Evolutionary conservation across 78 protist species (phyloP).

Genomic region (Dictyostelium brefeldianum): DNA sequence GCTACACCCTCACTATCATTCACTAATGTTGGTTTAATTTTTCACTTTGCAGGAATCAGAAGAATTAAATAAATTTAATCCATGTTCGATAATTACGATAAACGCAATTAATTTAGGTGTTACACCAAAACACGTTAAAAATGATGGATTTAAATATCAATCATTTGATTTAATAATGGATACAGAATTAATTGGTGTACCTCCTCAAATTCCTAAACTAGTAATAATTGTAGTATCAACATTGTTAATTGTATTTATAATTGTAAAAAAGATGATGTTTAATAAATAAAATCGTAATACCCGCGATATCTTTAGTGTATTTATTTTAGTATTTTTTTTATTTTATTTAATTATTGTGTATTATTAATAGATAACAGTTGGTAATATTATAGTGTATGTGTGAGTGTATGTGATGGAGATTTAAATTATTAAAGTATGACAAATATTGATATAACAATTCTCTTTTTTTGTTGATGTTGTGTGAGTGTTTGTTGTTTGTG

Average conservation of each 20-base stretch:
- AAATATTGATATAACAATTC: background rate
- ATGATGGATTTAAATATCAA: conserved; percentile 1
- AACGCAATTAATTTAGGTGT: conserved; percentile 50
- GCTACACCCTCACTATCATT: too few relatives aligned
- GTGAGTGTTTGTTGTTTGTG: background rate
- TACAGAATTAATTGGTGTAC: conserved; percentile 23
- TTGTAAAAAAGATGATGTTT: background rate
- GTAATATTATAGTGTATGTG: too few relatives aligned
- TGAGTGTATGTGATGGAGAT: background rate
- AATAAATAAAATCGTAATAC: too few relatives aligned
- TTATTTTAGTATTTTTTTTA: too few relatives aligned
- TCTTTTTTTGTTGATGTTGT: background rate
- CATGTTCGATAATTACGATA: conserved; percentile 38
- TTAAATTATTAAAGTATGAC: too few relatives aligned
- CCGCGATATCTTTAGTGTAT: too few relatives aligned
- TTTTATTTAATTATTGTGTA: too few relatives aligned
- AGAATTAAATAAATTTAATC: background rate
- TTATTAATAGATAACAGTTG: too few relatives aligned
- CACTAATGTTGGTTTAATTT: too few relatives aligned
- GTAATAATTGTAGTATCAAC: conserved; percentile 13
- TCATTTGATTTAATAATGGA: conserved; percentile 50
- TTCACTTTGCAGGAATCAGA: background rate
- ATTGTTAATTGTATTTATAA: background rate
- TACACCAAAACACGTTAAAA: conserved; percentile 22
- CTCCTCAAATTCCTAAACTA: conserved; percentile 47